Evolutionary conservation across 805 yeast genomes (phyloP), one percentile per base, ranked within the genome.

Genomic region (Sungouiella blattae): DNA sequence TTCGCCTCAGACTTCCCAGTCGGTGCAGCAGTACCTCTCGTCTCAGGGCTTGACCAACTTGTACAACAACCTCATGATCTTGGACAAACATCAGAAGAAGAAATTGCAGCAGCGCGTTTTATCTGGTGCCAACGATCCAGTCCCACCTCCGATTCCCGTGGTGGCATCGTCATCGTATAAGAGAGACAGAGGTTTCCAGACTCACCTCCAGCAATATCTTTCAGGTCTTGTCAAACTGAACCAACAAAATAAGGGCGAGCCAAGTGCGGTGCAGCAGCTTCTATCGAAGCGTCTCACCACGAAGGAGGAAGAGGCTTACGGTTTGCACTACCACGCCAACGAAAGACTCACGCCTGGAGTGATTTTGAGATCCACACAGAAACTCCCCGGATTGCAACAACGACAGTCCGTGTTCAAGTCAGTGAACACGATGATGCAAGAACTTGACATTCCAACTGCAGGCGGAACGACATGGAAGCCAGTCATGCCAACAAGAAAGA

Each of bases 41-140:
- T 85, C 95, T 1, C 94, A 86, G 48, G 98, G 98, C 0, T 71
- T 93, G 35, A 78, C 95, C 1, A 95, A 86, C 53, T 69, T 93
- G 14, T 87, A 88, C 51, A 83, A 80, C 49, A 80, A 84, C 33
- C 69, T 93, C 41, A 79, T 89, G 77, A 69, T 75, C 14, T 64
- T 78, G 26, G 89, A 83, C 47, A 83, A 81, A 52, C 62, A 66
- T 40, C 75, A 74, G 32, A 76, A 77, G 51, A 72, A 71, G 47
- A 68, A 78, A 23, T 60, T 63, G 27, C 77, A 71, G 41, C 65
- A 62, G 16, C 53, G 50, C 18, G 39, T 51, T 1, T 36, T 39
- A n/a, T 44, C 42, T 16, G 30, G 32, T 11, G 35, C 37, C 18
- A 52, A 48, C 16, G 70, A 64, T n/a, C 81, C 81, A 1, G 68